Percentiles rank a stretch among this genome's conserved stretches.
Conservation (phyloP, 1,284 basidiomycete species). For the Trametes pubescens region DNA sequence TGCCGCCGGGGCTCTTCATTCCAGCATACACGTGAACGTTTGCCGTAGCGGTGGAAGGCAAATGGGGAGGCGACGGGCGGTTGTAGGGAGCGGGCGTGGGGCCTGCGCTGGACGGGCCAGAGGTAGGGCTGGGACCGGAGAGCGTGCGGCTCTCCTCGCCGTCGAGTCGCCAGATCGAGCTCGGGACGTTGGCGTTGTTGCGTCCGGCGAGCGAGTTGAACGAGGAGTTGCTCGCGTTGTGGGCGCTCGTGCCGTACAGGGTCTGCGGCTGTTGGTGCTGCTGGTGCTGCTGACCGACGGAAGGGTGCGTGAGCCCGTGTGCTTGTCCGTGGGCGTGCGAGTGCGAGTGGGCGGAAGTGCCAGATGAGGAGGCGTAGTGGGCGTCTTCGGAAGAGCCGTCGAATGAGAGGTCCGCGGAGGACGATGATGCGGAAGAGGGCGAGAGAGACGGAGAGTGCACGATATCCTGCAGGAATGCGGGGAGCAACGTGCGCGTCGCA, state of each 20-base stretch:
- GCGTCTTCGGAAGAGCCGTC: slow-evolving; percentile 66
- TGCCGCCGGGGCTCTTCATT: background rate
- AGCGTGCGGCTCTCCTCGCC: slow-evolving; percentile 67
- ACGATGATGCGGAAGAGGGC: slow-evolving; percentile 58
- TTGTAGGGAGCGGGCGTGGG: slow-evolving; percentile 12
- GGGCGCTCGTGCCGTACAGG: slow-evolving; percentile 10
- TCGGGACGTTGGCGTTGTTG: background rate
- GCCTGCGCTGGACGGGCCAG: slow-evolving; percentile 13
- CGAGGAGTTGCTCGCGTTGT: slow-evolving; percentile 18
- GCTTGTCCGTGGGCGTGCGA: background rate
- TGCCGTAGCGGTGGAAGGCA: background rate
- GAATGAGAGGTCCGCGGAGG: slow-evolving; percentile 68
- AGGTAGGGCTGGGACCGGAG: slow-evolving; percentile 5
- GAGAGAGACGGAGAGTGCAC: slow-evolving; percentile 70
- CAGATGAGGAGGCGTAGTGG: slow-evolving; percentile 30
- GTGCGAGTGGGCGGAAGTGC: slow-evolving; percentile 17
- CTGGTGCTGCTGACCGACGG: slow-evolving; percentile 7
- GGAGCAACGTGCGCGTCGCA: slow-evolving; percentile 53
- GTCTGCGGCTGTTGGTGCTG: slow-evolving; percentile 16
- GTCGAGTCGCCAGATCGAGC: slow-evolving; percentile 67
- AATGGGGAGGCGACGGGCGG: slow-evolving; percentile 8
- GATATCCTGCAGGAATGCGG: slow-evolving; percentile 77
- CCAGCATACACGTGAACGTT: background rate
- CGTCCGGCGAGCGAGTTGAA: slow-evolving; percentile 21
- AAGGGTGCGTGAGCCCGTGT: background rate